phyloP scores from a whole-genome alignment of 371 early-diverging fungal species.

The Parasitella parasitica region DNA sequence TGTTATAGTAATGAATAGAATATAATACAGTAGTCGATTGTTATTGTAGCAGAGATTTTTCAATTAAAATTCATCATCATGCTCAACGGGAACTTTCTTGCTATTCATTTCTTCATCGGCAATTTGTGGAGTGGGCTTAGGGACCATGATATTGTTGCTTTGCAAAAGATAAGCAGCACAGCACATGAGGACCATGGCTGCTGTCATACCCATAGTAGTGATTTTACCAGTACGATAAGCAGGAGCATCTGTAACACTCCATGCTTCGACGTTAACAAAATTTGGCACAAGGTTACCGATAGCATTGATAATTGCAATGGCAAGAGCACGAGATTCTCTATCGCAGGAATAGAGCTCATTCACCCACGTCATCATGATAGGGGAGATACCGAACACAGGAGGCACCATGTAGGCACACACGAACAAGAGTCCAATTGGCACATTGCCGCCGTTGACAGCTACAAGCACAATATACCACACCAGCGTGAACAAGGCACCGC shows the following conservation, averaged over 20 bases:
- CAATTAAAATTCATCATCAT: slow-evolving; percentile 22
- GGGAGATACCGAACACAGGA: slow-evolving; percentile 34
- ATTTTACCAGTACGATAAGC: slow-evolving; percentile 38
- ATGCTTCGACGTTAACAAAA: slow-evolving; percentile 36
- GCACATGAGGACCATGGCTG: slow-evolving; percentile 30
- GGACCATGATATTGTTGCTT: slow-evolving; percentile 27
- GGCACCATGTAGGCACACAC: slow-evolving; percentile 36
- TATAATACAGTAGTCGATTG: not conserved
- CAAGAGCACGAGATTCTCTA: slow-evolving; percentile 33
- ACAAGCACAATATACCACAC: slow-evolving; percentile 56
- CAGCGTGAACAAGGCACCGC: slow-evolving; percentile 34
- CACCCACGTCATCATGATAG: slow-evolving; percentile 45
- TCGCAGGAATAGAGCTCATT: slow-evolving; percentile 40
- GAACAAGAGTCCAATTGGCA: slow-evolving; percentile 28
- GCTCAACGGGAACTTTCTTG: slow-evolving; percentile 7
- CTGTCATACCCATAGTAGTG: slow-evolving; percentile 33
- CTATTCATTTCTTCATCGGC: slow-evolving; percentile 25
- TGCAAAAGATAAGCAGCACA: slow-evolving; percentile 19
- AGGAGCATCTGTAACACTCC: slow-evolving; percentile 30
- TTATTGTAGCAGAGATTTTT: not conserved
- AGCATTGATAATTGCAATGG: slow-evolving; percentile 40
- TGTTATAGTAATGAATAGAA: not conserved
- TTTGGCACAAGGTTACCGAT: slow-evolving; percentile 42
- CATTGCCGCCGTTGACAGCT: slow-evolving; percentile 46
- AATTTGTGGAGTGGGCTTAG: slow-evolving; percentile 33